Conservation (phyloP, 2,329 filamentous ascomycete genomes). For the Penicillium sp. region DNA sequence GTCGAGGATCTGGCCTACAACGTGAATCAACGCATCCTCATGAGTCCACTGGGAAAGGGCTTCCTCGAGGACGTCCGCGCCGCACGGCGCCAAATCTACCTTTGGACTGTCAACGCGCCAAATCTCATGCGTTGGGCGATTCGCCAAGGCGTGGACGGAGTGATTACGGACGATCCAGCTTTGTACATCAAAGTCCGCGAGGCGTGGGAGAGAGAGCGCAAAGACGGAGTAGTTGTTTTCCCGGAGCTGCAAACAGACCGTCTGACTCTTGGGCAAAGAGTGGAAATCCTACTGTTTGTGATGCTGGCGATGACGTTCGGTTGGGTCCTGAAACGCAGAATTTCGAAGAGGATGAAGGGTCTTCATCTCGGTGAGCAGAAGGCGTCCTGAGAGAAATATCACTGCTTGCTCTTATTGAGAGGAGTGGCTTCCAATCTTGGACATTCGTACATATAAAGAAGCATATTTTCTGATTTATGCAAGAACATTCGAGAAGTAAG, state of each 20-base stretch:
- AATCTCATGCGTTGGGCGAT: slow-evolving; percentile 78
- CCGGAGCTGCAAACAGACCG: slow-evolving; percentile 6
- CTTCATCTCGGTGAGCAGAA: too few relatives aligned
- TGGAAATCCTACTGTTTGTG: slow-evolving; percentile 5
- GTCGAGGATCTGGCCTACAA: slow-evolving; percentile 68
- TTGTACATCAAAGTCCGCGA: slow-evolving; percentile 10
- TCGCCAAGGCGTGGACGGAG: slow-evolving; percentile 61
- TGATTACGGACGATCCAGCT: slow-evolving; percentile 75
- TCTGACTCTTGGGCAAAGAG: slow-evolving; percentile 9
- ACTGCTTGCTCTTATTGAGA: too few relatives aligned
- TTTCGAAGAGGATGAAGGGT: too few relatives aligned
- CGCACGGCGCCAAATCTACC: slow-evolving; percentile 57
- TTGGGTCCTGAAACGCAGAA: slow-evolving; percentile 11
- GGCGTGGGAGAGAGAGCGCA: slow-evolving; percentile 12
- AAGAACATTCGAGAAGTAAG: too few relatives aligned
- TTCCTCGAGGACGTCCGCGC: slow-evolving; percentile 60
- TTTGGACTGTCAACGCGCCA: slow-evolving; percentile 83
- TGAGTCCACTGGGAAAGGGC: slow-evolving; percentile 58
- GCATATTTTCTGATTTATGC: too few relatives aligned
- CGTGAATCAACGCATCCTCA: slow-evolving; percentile 62
- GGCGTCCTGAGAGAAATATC: too few relatives aligned
- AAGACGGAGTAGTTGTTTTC: not conserved
- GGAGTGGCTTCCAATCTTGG: too few relatives aligned
- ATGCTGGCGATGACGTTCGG: slow-evolving; percentile 14
- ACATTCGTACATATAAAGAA: too few relatives aligned